Evolutionary conservation across 331 rosid species (phyloP).

Genomic region (Telfairia occidentalis): DNA sequence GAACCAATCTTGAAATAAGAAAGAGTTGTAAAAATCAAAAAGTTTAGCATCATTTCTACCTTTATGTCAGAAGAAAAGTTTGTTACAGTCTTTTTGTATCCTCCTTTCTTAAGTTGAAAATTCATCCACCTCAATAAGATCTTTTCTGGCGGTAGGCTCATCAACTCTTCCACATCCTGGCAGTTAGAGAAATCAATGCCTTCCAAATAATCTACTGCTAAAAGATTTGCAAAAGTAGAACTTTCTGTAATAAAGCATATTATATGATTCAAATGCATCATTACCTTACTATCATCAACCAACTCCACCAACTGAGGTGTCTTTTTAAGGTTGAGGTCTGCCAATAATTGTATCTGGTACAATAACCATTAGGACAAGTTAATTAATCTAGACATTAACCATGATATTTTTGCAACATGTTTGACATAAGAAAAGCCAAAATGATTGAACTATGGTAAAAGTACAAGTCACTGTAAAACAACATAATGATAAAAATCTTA

Average conservation of each 20-base stretch:
- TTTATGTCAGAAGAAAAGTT: conserved; percentile 93
- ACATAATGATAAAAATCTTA: not conserved
- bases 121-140: conserved; percentile 96
- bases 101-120: conserved; percentile 78
- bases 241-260: not conserved
- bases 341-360: conserved; percentile 83
- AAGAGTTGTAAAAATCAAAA: not conserved
- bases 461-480: not conserved
- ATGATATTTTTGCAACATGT: not conserved
- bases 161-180: conserved; percentile 95
- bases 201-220: not conserved
- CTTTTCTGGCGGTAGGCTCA: conserved; percentile 93
- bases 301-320: conserved; percentile 92
- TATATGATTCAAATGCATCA: not conserved
- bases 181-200: conserved; percentile 20
- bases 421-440: not conserved
- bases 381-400: conserved; percentile 9
- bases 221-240: not conserved
- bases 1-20: not conserved
- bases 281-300: conserved; percentile 82
- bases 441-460: not conserved
- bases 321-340: conserved; percentile 89
- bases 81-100: conserved; percentile 58
- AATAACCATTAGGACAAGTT: conserved; percentile 21
- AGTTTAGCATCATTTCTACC: conserved; percentile 33